Evolutionary conservation across 2,329 filamentous ascomycete genomes (phyloP), one percentile per base, ranked within the genome.

Genomic region (Bipolaris victoriae): DNA sequence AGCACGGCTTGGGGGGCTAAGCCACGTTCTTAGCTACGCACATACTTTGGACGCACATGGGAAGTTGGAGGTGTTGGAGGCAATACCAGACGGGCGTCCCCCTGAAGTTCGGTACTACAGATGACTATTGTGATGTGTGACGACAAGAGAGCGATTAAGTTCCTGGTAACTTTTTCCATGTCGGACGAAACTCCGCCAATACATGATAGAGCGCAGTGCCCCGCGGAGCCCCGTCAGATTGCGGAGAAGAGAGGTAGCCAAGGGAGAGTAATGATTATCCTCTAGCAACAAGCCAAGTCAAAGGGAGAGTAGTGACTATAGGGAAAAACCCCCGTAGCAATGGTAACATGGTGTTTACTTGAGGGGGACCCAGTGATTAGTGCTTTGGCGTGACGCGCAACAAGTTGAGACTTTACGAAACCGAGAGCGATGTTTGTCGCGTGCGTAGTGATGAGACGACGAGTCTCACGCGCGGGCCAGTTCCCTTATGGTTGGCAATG

Each of bases 181-280:
- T 20, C 52, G 52, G 33, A 29, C 15, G 31, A 24, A 49, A 39
- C 35, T 49, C 46, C 46, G 46, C 5, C 31, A 45, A 33, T 50
- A 45, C 16, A 26, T 24, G 31, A 44, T 24, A 31, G 47, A 37
- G 15, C 31, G 39, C 47, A 24, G 22, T 41, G 39, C 11, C 39
- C 20, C 20, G 22, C 39, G 16, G 26, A 29, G 26, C 35, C 40
- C 18, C 44, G 44, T 51, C 54, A 11, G 13, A 31, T 22, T 52
- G 45, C 35, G 54, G 54, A 43, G 49, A 53, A 53, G 24, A 29
- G 20, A 31, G 52, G 43, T n/a, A 37, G 15, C 18, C 39, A 26
- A 44, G 31, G 24, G 31, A 18, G 15, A 20, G 41, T 48, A 37
- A 22, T 48, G 51, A 52, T 22, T 18, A 36, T 43, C 26, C 9